Conservation (phyloP, 371 early-diverging fungal species). For the Rhizopus microsporus region DNA sequence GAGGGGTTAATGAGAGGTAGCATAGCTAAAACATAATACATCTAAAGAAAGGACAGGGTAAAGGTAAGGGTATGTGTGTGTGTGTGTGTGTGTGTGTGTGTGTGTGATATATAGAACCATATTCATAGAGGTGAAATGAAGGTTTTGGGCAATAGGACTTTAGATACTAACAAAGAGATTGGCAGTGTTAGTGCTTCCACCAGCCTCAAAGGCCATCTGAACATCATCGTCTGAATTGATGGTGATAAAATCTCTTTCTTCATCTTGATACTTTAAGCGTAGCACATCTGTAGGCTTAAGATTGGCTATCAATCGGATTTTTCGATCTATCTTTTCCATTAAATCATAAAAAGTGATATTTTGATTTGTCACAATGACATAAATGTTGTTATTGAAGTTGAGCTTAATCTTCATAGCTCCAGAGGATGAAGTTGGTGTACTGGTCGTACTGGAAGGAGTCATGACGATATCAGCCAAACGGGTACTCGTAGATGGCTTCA, state of each 20-base stretch:
- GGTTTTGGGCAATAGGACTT: not conserved
- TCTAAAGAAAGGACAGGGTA: no score
- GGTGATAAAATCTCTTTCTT: constrained; percentile 87
- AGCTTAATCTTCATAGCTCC: constrained; percentile 76
- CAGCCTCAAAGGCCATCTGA: constrained; percentile 86
- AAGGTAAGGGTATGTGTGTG: no score
- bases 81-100: no score
- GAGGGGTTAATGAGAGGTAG: no score
- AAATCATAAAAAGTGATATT: constrained; percentile 77
- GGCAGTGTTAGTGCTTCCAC: constrained; percentile 41
- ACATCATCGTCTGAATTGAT: constrained; percentile 92
- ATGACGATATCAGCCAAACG: not conserved
- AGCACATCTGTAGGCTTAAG: constrained; percentile 50
- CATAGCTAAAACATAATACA: no score
- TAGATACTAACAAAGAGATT: constrained; percentile 45
- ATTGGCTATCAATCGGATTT: constrained; percentile 81
- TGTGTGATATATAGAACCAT: no score
- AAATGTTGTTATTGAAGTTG: constrained; percentile 83
- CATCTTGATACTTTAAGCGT: constrained; percentile 87
- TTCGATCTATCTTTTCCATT: constrained; percentile 80
- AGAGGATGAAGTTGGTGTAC: constrained; percentile 20
- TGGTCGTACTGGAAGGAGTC: constrained; percentile 1
- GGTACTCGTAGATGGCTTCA: not conserved
- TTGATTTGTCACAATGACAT: constrained; percentile 79
- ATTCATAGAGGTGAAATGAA: no score